phyloP scores from a whole-genome alignment of 2,329 filamentous ascomycete genomes.

The Knufia fluminis region DNA sequence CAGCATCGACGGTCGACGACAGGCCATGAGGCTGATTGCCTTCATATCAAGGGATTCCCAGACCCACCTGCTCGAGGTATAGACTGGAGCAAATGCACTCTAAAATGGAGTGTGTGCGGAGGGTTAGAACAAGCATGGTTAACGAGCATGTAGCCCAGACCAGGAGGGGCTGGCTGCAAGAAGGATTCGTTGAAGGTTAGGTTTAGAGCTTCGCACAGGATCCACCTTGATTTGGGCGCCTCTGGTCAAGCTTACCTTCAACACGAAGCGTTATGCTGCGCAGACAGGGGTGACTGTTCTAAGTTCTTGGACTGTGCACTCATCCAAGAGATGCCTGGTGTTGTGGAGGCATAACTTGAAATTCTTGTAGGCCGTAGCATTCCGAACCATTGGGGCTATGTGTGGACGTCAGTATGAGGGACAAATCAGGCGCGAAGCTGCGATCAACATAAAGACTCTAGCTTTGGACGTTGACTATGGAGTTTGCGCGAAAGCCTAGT shows the following conservation, averaged over 20 bases:
- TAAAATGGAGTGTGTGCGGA: neutral
- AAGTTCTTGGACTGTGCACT: too few relatives aligned
- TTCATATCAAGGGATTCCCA: neutral
- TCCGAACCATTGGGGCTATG: too few relatives aligned
- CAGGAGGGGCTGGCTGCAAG: neutral
- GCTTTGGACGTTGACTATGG: neutral
- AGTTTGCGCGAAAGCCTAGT: constrained; percentile 11
- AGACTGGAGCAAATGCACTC: neutral
- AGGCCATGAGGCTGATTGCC: neutral
- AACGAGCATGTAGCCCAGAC: neutral
- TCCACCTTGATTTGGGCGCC: neutral
- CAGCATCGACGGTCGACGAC: neutral
- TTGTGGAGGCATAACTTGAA: too few relatives aligned
- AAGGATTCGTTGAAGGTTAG: neutral
- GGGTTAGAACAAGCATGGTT: too few relatives aligned
- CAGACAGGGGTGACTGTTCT: neutral
- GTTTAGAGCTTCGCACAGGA: neutral
- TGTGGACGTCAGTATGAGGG: too few relatives aligned
- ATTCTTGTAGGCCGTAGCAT: too few relatives aligned
- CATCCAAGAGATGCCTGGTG: too few relatives aligned
- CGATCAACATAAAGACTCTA: neutral
- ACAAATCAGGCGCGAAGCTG: too few relatives aligned
- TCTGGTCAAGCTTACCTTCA: neutral
- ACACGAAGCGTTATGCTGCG: neutral
- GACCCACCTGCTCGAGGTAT: neutral